Base-by-base conservation (phyloP, 192 early-diverging fungal genomes). In the Entomortierella parvispora region DNA sequence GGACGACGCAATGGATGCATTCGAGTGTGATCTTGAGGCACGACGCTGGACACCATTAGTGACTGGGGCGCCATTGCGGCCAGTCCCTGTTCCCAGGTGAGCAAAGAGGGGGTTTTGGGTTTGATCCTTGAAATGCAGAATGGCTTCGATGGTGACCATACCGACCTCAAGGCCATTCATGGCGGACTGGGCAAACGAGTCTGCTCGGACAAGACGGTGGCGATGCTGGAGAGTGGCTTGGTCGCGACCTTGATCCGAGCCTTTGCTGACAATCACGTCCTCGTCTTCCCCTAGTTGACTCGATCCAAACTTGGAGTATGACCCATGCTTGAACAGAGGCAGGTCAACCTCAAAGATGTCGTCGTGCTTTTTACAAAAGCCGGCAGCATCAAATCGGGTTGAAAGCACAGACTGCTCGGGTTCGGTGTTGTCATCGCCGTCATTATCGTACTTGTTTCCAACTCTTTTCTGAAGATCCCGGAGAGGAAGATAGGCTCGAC, bases 121-220 rank as follows among this genome's bases (percentile, higher is more conserved):
- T 34, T 77, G 74, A 18, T 77, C 74, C 20, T 68, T 58, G 52
- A 77, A 77, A 20, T 62, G 65, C 2, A 77, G 54, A 12, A 60
- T 77, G 29, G 66, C 65, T 31, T 77, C 58, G 52, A 77, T 59
- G 17, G 64, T 68, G 51, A 77, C 44, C 40, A 52, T 77, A 33
- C 72, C 72, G 37, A 77, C 72, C 51, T 77, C 65, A 44, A 77
- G 40, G 18, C 74, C 74, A 22, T 77, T 77, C 74, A 64, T 68
- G 49, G 60, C 60, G 20, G 34, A n/a, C 29, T 77, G 74, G 12
- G 54, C 74, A 64, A 58, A 77, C 25, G 74, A 77, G 15, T 68
- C 60, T 10, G 65, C 14, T 3, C 66, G 65, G 17, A 43, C 31
- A 26, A 47, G 71, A 12, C 58, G 71, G 44, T 9, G 65, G 12